Conservation (phyloP, 2,329 filamentous ascomycete species). For the Botrytis medusae region DNA sequence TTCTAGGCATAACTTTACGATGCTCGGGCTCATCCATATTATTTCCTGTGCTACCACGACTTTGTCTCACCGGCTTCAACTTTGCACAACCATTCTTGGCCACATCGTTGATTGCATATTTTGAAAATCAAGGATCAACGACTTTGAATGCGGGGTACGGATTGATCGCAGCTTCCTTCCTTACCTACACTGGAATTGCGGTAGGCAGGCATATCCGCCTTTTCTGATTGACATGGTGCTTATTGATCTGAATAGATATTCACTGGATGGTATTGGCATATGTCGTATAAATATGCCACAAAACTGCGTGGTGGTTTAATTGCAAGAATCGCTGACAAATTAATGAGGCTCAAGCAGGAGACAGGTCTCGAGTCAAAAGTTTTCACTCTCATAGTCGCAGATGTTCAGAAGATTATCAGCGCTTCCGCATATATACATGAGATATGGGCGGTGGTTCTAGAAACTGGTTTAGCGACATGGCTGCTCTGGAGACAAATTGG, state of each 20-base stretch:
- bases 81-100: slow-evolving; percentile 28
- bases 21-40: slow-evolving; percentile 14
- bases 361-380: slow-evolving; percentile 29
- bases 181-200: not conserved
- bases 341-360: not conserved
- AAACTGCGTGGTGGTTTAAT: not conserved
- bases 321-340: not conserved
- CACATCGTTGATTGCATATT: not conserved
- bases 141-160: not conserved
- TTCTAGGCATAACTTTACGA: slow-evolving; percentile 20
- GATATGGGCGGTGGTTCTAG: slow-evolving; percentile 33
- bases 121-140: not conserved
- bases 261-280: not conserved
- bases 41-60: slow-evolving; percentile 18
- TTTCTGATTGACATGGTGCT: not conserved
- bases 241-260: not conserved
- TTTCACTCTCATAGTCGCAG: slow-evolving; percentile 38
- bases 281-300: not conserved
- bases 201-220: not conserved
- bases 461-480: slow-evolving; percentile 37
- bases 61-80: slow-evolving; percentile 24
- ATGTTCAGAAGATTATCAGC: slow-evolving; percentile 30
- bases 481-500: slow-evolving; percentile 37
- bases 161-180: not conserved
- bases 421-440: slow-evolving; percentile 37